Evolutionary conservation across 371 early-diverging fungal genomes (phyloP).

Genomic region (Mortierella sp.): DNA sequence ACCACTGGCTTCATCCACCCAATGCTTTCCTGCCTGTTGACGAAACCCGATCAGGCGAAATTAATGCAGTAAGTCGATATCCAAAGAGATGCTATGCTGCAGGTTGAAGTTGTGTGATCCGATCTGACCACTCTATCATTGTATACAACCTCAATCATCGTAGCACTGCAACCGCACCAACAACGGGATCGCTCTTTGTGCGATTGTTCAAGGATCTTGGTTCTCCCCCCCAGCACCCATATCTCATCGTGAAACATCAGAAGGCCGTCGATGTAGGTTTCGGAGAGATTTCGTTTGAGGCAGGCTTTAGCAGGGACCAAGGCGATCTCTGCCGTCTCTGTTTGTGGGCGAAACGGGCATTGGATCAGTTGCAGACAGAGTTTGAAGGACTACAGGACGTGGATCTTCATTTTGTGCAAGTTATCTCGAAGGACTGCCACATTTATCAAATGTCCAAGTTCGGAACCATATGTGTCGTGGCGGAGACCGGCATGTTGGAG

Average conservation of each 20-base stretch:
- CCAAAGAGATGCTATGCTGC: background rate
- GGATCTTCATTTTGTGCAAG: constrained; percentile 2
- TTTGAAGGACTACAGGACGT: constrained; percentile 7
- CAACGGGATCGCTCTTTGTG: constrained; percentile 1
- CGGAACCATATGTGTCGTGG: no score
- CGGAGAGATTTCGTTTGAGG: constrained; percentile 1
- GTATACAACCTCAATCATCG: background rate
- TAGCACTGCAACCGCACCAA: constrained; percentile 4
- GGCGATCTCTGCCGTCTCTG: constrained; percentile 5
- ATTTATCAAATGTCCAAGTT: background rate
- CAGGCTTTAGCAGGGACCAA: constrained; percentile 1
- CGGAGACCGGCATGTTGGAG: no score
- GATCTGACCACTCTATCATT: constrained; percentile 2
- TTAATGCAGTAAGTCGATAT: background rate
- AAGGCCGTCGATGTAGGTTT: constrained; percentile 2
- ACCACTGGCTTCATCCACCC: background rate
- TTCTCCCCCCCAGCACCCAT: background rate
- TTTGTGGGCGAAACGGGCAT: constrained; percentile 1
- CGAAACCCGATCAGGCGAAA: constrained; percentile 2
- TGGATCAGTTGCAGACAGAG: background rate
- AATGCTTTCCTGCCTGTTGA: constrained; percentile 1
- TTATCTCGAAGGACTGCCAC: background rate
- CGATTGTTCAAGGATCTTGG: constrained; percentile 1
- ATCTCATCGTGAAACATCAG: constrained; percentile 1
- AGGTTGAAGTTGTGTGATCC: background rate